Evolutionary conservation across 2,329 filamentous ascomycete genomes (phyloP), one percentile per base, ranked within the genome.

Genomic region (Cercospora sesami): DNA sequence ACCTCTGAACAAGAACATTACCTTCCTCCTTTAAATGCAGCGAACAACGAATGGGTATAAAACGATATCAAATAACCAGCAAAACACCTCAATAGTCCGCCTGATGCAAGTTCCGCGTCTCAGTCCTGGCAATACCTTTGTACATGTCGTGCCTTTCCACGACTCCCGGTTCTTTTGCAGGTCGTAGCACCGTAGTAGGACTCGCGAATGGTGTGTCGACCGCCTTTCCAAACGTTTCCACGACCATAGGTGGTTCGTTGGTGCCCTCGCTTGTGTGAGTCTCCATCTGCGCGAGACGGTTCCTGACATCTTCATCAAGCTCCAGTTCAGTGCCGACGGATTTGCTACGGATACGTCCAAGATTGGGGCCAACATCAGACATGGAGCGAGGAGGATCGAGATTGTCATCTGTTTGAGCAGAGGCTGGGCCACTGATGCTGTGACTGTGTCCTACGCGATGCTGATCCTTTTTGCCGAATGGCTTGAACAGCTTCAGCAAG

Each of bases 131-230:
- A 62, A 76, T 74, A 4, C 75, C 75, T 64, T 72, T 73, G 69
- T 79, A 83, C 75, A 81, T 80, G 69, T 83, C 81, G 70, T 83
- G 81, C 65, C 81, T 71, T 68, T 79, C 79, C 45, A 79, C 73
- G 16, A 78, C 79, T 16, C 75, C 77, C 10, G 74, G 75, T 39
- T 76, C 73, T 69, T 60, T 76, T 67, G 30, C 75, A 72, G 53
- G 75, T 76, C 23, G 73, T 74, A 58, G 42, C 16, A 68, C 66
- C 21, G 59, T 60, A 3, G 63, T 60, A 3, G 64, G 64, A 23
- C 71, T 78, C 21, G 75, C 69, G 26, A 78, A 66, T 42, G 77
- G 75, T 23, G 70, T 65, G 57, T 75, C 74, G 28, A 76, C 39
- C n/a, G 65, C 64, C 26, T 59, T 64, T 1, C 39, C 68, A 63